These are phyloP conservation scores for Amoebophrya sp. DNA, from an alignment of 169 alveolate species.

Conservation along the genomic window DNA sequence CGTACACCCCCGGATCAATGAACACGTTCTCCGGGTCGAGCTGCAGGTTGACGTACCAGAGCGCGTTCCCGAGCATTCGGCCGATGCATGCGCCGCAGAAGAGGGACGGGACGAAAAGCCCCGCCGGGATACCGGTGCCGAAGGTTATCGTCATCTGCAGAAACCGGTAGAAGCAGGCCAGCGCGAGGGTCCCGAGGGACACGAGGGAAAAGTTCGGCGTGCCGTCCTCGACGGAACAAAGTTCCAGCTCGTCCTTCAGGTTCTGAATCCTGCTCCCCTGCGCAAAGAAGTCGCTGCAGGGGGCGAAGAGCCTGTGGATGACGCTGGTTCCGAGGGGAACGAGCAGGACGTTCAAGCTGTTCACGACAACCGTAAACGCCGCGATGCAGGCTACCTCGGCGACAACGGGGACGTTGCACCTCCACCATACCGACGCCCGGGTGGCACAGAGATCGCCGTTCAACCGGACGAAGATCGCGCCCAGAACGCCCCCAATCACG, in stretches of 20 bases:
- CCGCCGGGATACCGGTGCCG: constrained; percentile 34
- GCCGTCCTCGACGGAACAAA: background rate
- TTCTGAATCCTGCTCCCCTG: background rate
- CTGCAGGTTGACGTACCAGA: background rate
- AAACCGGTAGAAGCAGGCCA: background rate
- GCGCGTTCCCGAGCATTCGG: constrained; percentile 21
- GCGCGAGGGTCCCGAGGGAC: background rate
- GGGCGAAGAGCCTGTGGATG: background rate
- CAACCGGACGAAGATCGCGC: constrained; percentile 43
- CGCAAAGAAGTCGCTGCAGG: background rate
- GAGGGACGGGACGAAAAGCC: constrained; percentile 27
- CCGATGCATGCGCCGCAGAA: constrained; percentile 19
- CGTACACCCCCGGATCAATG: constrained; percentile 33
- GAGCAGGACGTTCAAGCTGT: background rate
- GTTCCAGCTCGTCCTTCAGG: background rate
- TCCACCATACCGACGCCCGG: background rate
- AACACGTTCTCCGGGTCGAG: background rate
- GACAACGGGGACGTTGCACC: background rate
- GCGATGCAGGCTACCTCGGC: background rate
- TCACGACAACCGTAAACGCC: background rate
- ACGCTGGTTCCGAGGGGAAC: background rate
- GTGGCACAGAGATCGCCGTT: background rate
- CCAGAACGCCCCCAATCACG: constrained; percentile 51
- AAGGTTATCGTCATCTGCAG: background rate
- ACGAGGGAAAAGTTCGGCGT: background rate